Evolutionary conservation across 345 rosid species (phyloP), one percentile per base, ranked within the genome.

Genomic region (Dipteronia dyeriana): DNA sequence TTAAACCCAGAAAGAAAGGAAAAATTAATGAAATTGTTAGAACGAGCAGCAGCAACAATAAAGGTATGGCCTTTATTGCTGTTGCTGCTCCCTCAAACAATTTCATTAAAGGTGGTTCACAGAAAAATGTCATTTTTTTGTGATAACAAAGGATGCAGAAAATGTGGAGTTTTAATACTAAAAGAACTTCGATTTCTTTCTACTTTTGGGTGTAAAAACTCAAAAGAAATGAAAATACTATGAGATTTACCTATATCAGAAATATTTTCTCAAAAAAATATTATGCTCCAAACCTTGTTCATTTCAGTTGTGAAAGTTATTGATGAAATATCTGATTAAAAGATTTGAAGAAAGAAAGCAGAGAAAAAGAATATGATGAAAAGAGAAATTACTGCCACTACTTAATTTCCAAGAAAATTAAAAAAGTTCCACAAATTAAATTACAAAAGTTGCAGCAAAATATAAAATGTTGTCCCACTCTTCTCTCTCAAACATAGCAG

Each of bases 41-140:
- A 73, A 66, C 74, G 68, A 80, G 22, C 3, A 56, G 19, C 61
- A 17, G 1, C 26, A 26, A 26, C 26, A 26, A 26, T 1, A 26
- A 26, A 26, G 26, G 26, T 82, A 80, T 76, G 84, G 78, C 78
- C 70, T n/a, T n/a, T n/a, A n/a, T n/a, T n/a, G n/a, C n/a, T n/a
- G n/a, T n/a, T n/a, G n/a, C n/a, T n/a, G n/a, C n/a, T n/a, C n/a
- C n/a, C n/a, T n/a, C n/a, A n/a, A n/a, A n/a, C n/a, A n/a, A n/a
- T n/a, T n/a, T n/a, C n/a, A n/a, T n/a, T n/a, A n/a, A n/a, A n/a
- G n/a, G n/a, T n/a, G 49, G 34, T 19, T 26, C 5, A 47, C 62
- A 17, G 23, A 5, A 56, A 56, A 56, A 54, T 14, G 12, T 26
- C 26, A 3, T 0, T 26, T 4, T 17, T 19, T 54, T 54, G 4